Evolutionary conservation across 192 early-diverging fungal species (phyloP).

Genomic region (Lobosporangium transversale): DNA sequence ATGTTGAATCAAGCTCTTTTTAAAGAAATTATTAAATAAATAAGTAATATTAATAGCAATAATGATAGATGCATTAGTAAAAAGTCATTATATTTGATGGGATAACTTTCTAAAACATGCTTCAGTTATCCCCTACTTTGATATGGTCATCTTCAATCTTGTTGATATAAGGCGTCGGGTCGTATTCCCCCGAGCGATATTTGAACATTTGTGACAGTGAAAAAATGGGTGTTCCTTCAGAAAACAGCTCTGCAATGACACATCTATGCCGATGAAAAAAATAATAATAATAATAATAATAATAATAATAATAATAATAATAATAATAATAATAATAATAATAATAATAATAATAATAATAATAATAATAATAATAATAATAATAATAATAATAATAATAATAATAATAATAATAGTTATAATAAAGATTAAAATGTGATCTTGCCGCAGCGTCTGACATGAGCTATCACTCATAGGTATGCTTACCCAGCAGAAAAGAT

Average conservation of each 20-base stretch:
- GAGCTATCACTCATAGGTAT: neutral
- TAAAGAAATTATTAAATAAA: slow-evolving; percentile 6
- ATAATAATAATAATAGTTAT: too few species aligned
- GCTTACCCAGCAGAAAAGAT: slow-evolving; percentile 90
- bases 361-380: too few species aligned
- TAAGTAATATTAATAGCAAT: neutral
- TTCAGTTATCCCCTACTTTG: slow-evolving; percentile 52
- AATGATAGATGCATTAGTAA: too few species aligned
- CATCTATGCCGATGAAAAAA: slow-evolving; percentile 53
- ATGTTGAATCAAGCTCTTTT: slow-evolving; percentile 77
- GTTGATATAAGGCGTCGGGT: slow-evolving; percentile 72
- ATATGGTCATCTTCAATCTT: slow-evolving; percentile 88
- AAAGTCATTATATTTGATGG: too few species aligned
- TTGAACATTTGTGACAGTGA: slow-evolving; percentile 91
- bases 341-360: too few species aligned
- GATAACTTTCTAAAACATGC: neutral
- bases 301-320: too few species aligned
- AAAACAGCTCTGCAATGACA: slow-evolving; percentile 92
- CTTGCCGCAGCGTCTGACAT: neutral
- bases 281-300: neutral
- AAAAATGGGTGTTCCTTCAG: slow-evolving; percentile 94
- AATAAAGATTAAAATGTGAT: too few species aligned
- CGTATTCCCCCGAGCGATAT: slow-evolving; percentile 84
- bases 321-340: too few species aligned
- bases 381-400: too few species aligned